These are phyloP conservation scores for Venturia nashicola DNA, from an alignment of 2,329 filamentous ascomycete species.

Conservation along the genomic window DNA sequence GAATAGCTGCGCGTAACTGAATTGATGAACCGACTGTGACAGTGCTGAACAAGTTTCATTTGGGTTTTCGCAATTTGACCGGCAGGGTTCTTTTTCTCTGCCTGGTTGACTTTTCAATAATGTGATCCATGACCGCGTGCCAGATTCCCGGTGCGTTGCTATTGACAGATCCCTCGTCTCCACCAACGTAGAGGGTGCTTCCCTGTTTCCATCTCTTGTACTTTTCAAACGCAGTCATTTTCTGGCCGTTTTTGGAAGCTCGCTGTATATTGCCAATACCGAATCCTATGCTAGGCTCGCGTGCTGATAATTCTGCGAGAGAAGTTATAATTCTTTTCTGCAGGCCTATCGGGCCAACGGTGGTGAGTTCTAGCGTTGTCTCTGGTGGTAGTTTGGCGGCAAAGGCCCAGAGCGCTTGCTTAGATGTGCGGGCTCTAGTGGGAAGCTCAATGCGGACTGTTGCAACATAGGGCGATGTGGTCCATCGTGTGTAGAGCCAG, in stretches of 20 bases:
- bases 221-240: neutral
- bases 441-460: slow-evolving; percentile 61
- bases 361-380: slow-evolving; percentile 27
- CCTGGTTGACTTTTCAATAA: neutral
- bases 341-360: slow-evolving; percentile 28
- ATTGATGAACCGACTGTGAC: neutral
- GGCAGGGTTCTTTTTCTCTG: neutral
- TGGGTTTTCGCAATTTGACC: neutral
- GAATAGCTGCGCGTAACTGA: too few species aligned
- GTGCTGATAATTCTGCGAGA: slow-evolving; percentile 16
- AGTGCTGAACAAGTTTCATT: neutral
- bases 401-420: slow-evolving; percentile 42
- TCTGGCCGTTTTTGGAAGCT: neutral
- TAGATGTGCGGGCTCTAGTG: slow-evolving; percentile 48
- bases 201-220: neutral
- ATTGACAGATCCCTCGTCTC: neutral
- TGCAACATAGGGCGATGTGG: slow-evolving; percentile 58
- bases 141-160: slow-evolving; percentile 1
- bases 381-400: slow-evolving; percentile 32
- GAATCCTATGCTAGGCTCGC: slow-evolving; percentile 15
- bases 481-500: slow-evolving; percentile 50
- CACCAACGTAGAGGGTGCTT: neutral
- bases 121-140: neutral
- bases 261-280: slow-evolving; percentile 18
- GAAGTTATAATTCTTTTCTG: slow-evolving; percentile 19